These are phyloP conservation scores for Tirmania nivea DNA, from an alignment of 495 filamentous ascomycete species.

Conservation along the genomic window DNA sequence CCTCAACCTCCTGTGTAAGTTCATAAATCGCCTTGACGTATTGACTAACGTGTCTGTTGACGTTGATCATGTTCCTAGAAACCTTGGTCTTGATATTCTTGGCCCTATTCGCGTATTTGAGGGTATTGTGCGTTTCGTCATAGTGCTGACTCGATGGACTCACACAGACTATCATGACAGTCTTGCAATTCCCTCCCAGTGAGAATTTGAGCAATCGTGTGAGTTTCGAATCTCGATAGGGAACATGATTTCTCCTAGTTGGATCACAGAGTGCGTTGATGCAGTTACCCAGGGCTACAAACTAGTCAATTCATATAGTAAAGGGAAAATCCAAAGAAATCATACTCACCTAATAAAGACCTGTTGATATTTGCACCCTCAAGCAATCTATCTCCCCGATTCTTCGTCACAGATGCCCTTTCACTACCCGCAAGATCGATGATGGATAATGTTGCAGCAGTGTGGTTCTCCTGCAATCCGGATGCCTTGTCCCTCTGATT, in stretches of 20 bases:
- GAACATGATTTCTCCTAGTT: constrained; percentile 78
- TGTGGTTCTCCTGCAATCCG: constrained; percentile 79
- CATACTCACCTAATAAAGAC: constrained; percentile 41
- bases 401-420: constrained; percentile 89
- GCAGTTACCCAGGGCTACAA: constrained; percentile 65
- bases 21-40: constrained; percentile 20
- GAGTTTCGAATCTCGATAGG: constrained; percentile 93
- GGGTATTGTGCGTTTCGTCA: constrained; percentile 94
- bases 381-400: constrained; percentile 70
- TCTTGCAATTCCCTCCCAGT: constrained; percentile 91
- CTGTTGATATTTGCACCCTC: constrained; percentile 99
- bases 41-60: constrained; percentile 86
- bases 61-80: constrained; percentile 94
- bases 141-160: constrained; percentile 93
- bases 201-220: constrained; percentile 94
- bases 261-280: constrained; percentile 97
- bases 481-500: constrained; percentile 87
- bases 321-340: neutral
- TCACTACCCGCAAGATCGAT: constrained; percentile 96
- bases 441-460: constrained; percentile 93
- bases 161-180: constrained; percentile 98
- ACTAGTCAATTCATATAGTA: constrained; percentile 1
- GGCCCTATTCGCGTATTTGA: constrained; percentile 90
- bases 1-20: constrained; percentile 27
- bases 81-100: constrained; percentile 99